phyloP scores from a whole-genome alignment of 768 basidiomycete genomes.

The Trametes sanguinea region DNA sequence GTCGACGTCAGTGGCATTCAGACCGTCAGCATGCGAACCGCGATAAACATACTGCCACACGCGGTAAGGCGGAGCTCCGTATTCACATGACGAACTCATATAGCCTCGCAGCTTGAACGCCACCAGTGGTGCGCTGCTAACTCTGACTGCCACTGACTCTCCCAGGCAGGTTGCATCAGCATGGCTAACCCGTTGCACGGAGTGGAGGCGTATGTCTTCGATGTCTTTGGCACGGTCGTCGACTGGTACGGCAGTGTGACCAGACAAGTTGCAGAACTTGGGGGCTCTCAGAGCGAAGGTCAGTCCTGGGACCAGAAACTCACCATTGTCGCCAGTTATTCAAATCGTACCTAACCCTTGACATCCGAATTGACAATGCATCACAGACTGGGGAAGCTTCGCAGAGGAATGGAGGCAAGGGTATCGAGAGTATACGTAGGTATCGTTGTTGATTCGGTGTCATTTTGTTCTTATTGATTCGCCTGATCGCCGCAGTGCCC shows the following conservation, averaged over 20 bases:
- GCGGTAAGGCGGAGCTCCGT: background rate
- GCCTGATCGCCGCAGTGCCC: slow-evolving; percentile 42
- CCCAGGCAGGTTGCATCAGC: too few relatives aligned
- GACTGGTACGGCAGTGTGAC: slow-evolving; percentile 33
- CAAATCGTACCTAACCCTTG: too few relatives aligned
- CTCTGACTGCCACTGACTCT: too few relatives aligned
- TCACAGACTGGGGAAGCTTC: slow-evolving; percentile 48
- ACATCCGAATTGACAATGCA: too few relatives aligned
- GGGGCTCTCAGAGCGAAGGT: slow-evolving; percentile 8
- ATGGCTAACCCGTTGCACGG: slow-evolving; percentile 19
- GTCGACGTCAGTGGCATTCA: background rate
- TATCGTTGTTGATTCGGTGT: too few relatives aligned
- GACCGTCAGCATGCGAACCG: background rate
- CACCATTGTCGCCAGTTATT: too few relatives aligned
- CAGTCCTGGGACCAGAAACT: too few relatives aligned
- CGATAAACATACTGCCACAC: slow-evolving; percentile 4
- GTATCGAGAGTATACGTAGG: slow-evolving; percentile 51
- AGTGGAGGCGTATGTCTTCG: slow-evolving; percentile 33
- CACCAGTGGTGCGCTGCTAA: too few relatives aligned
- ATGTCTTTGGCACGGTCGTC: slow-evolving; percentile 37
- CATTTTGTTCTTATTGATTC: too few relatives aligned
- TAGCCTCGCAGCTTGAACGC: too few relatives aligned
- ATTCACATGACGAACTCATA: too few relatives aligned
- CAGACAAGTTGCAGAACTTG: background rate
- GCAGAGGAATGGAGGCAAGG: slow-evolving; percentile 58